Conservation (phyloP, 352 stramenopile species). For the Phytophthora foliorum region DNA sequence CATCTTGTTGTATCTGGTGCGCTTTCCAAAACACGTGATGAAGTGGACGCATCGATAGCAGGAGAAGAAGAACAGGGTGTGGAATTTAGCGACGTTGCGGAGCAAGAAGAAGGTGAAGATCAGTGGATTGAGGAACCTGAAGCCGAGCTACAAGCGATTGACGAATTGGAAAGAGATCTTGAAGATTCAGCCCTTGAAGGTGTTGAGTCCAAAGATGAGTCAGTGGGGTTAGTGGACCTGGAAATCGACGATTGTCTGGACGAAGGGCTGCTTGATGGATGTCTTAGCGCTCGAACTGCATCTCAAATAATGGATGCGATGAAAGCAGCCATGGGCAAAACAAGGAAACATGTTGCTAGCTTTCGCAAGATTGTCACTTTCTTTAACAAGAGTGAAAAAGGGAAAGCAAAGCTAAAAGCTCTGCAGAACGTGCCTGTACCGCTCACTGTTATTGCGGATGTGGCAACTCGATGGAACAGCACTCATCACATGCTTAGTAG, state of each 20-base stretch:
- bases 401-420: constrained; percentile 19
- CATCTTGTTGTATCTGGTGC: constrained; percentile 20
- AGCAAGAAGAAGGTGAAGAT: constrained; percentile 4
- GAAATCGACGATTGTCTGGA: constrained; percentile 9
- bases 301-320: constrained; percentile 2
- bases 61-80: background rate
- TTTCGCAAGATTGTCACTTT: constrained; percentile 24
- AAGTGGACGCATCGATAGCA: background rate
- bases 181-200: background rate
- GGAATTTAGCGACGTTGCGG: background rate
- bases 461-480: constrained; percentile 20
- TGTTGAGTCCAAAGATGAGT: background rate
- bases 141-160: constrained; percentile 12
- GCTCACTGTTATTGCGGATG: constrained; percentile 15
- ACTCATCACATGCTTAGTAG: constrained; percentile 13
- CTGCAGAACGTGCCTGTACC: constrained; percentile 2
- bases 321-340: constrained; percentile 8
- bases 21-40: constrained; percentile 8
- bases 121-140: constrained; percentile 3
- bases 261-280: constrained; percentile 9
- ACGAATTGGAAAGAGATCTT: constrained; percentile 3
- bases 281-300: background rate
- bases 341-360: constrained; percentile 8
- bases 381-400: constrained; percentile 20
- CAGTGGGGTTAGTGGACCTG: constrained; percentile 6